A percentile compares a stretch with the other conserved stretches of the same genome.
Evolutionary conservation across 768 basidiomycete genomes (phyloP).

Genomic region (Hygrophorus pudorinus): DNA sequence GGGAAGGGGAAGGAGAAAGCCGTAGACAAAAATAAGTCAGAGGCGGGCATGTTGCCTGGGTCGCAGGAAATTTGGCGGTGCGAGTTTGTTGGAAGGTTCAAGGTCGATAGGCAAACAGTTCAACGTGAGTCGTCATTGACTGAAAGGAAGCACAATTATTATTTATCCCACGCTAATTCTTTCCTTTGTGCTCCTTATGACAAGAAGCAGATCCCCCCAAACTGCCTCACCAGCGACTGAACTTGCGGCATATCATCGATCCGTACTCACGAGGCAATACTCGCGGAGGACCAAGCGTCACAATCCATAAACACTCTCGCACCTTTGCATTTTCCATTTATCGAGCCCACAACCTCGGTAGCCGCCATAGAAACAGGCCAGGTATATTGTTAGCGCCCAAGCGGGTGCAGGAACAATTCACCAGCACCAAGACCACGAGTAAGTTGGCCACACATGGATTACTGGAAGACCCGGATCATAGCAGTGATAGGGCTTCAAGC

Average conservation of each 20-base stretch:
- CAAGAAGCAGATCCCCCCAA: slow-evolving; percentile 44
- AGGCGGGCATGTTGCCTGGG: slow-evolving; percentile 41
- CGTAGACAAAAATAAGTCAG: slow-evolving; percentile 14
- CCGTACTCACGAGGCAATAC: slow-evolving; percentile 31
- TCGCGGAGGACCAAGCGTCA: slow-evolving; percentile 47
- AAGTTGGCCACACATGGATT: slow-evolving; percentile 61
- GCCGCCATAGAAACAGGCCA: slow-evolving; percentile 5
- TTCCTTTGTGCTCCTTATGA: slow-evolving; percentile 2
- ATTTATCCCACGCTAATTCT: no score
- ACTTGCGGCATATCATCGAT: slow-evolving; percentile 46
- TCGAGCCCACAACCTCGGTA: slow-evolving; percentile 36
- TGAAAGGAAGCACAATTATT: no score
- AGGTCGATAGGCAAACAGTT: slow-evolving; percentile 40
- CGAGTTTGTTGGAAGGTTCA: slow-evolving; percentile 52
- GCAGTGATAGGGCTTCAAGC: slow-evolving; percentile 5
- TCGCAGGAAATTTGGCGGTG: slow-evolving; percentile 62
- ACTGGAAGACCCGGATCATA: slow-evolving; percentile 34
- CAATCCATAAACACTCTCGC: slow-evolving; percentile 77
- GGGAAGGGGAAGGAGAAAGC: slow-evolving; percentile 10
- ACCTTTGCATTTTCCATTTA: slow-evolving; percentile 73
- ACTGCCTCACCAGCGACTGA: slow-evolving; percentile 59
- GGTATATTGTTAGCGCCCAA: slow-evolving; percentile 59
- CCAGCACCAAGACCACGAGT: slow-evolving; percentile 63
- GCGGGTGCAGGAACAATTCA: slow-evolving; percentile 70
- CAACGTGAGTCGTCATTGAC: slow-evolving; percentile 23